Conservation (phyloP, 2,329 filamentous ascomycete species). For the Ceratocystis ficicola region DNA sequence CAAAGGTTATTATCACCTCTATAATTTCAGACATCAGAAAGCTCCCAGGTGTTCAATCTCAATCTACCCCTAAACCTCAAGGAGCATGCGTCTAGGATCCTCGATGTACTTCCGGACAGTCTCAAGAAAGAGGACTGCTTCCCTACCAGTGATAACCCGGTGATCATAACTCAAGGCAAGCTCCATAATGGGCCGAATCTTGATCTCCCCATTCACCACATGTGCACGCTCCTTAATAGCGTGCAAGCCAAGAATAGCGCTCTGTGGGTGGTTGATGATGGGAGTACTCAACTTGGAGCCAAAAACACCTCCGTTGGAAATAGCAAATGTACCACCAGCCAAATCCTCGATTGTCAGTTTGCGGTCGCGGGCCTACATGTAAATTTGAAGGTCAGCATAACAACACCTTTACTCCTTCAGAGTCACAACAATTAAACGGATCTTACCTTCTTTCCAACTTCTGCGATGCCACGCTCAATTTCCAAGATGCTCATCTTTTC, state of each 20-base stretch:
- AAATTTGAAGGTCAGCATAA: slow-evolving; percentile 19
- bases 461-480: slow-evolving; percentile 84
- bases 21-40: background rate
- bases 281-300: slow-evolving; percentile 95
- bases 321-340: slow-evolving; percentile 96
- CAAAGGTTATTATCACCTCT: background rate
- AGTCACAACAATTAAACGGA: background rate
- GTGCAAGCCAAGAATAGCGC: slow-evolving; percentile 81
- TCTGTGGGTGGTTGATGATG: slow-evolving; percentile 95
- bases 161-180: slow-evolving; percentile 96
- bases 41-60: background rate
- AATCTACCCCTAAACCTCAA: slow-evolving; percentile 30
- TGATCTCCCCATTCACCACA: slow-evolving; percentile 82
- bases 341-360: slow-evolving; percentile 99
- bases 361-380: slow-evolving; percentile 66
- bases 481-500: slow-evolving; percentile 77
- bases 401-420: background rate
- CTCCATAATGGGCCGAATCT: slow-evolving; percentile 99
- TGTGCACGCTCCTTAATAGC: slow-evolving; percentile 92
- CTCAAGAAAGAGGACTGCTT: slow-evolving; percentile 90
- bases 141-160: slow-evolving; percentile 83
- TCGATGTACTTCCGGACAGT: slow-evolving; percentile 98
- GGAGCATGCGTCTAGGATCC: slow-evolving; percentile 82
- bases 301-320: slow-evolving; percentile 94
- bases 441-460: slow-evolving; percentile 83